A percentile compares a stretch with the other conserved stretches of the same genome.
phyloP scores from a whole-genome alignment of 176 grass and related monocot genomes.

The Pharus latifolius region DNA sequence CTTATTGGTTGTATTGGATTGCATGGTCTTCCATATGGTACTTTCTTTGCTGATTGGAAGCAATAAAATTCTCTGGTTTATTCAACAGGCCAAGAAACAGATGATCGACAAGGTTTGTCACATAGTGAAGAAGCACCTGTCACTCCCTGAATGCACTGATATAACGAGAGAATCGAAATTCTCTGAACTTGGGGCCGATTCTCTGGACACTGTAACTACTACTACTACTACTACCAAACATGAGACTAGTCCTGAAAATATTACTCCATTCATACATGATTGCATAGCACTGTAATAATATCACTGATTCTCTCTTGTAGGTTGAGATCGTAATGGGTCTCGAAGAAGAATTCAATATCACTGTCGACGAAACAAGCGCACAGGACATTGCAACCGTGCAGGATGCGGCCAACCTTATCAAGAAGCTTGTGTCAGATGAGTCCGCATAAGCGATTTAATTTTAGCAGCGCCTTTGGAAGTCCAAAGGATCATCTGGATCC shows the following conservation, averaged over 20 bases:
- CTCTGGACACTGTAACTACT: conserved; percentile 46
- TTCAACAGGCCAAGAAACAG: conserved; percentile 55
- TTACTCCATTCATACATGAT: not conserved
- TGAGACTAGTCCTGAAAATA: not conserved
- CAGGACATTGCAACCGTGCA: conserved; percentile 48
- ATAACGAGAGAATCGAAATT: conserved; percentile 53
- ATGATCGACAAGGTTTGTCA: conserved; percentile 52
- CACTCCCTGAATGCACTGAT: conserved; percentile 20
- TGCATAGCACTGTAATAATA: too few species aligned
- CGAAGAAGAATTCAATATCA: conserved; percentile 45
- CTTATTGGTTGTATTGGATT: not conserved
- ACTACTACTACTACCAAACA: too few species aligned
- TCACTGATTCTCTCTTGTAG: not conserved
- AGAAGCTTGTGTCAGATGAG: conserved; percentile 41
- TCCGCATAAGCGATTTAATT: not conserved
- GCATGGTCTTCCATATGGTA: not conserved
- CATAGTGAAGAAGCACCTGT: conserved; percentile 60
- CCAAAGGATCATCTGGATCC: not conserved
- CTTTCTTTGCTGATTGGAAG: not conserved
- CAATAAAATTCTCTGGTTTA: not conserved
- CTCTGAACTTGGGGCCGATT: conserved; percentile 62
- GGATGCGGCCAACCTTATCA: conserved; percentile 46
- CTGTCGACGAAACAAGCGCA: conserved; percentile 38
- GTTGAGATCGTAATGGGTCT: conserved; percentile 66
- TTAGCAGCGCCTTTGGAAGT: not conserved